Evolutionary conservation across 164 flowering plant species (phyloP), one percentile per base, ranked within the genome.

Genomic region (Amborella trichopoda): DNA sequence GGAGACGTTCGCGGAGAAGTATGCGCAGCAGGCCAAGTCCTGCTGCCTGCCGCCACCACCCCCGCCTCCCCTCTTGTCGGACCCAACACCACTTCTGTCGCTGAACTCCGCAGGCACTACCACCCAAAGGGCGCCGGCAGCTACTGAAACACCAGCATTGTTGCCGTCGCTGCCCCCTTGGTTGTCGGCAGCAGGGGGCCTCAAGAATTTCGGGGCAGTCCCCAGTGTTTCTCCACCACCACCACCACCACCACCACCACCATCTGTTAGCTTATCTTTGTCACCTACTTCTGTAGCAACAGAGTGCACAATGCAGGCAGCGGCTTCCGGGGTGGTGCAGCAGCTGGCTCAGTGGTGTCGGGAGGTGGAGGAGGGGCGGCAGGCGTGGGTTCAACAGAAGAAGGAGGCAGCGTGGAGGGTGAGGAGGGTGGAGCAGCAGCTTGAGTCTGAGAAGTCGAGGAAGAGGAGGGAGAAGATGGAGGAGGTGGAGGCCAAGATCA

Each of bases 1-100:
- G 26, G 70, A 72, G 44, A 68, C 68, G 3, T 72, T 72, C 34
- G 76, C 76, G 1, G 73, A 72, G 50, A 72, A 72, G 28, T 54
- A 54, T 44, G 75, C 67, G 17, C 64, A 22, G 9, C 16, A 38
- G n/a, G 41, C 41, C 18, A 22, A 50, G 9, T 44, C 44, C 14
- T 50, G 50, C 40, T 27, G 16, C 22, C 28, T n/a, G 13, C 24
- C 30, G 3, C 23, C 23, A 6, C 22, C 42, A 6, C 52, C 41
- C 8, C 14, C 41, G 9, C 41, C 37, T 33, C 37, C 41, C 20
- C 20, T 38, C 20, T 22, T 38, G 11, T 18, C 41, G 8, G 20
- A 38, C 20, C 41, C 41, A 10, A 19, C 41, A 21, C 13, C 40
- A n/a, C 40, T 21, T 2, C 41, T 16, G 5, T 8, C 41, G 11